Evolutionary conservation across 306 rosid species (phyloP).

Genomic region (Quercus rubra): DNA sequence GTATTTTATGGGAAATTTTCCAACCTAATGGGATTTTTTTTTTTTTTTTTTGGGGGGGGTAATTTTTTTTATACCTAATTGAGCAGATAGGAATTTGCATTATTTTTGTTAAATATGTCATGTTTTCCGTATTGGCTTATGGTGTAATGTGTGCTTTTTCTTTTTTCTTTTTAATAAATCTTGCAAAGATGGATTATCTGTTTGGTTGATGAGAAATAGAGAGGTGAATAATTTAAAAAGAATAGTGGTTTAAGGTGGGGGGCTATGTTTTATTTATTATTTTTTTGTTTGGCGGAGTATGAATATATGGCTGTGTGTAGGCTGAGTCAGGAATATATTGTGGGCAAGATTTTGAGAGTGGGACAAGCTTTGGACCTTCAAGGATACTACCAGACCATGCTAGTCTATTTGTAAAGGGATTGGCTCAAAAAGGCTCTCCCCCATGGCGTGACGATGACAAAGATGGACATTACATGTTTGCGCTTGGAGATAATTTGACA

Average conservation of each 20-base stretch:
- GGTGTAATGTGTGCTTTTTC: constrained; percentile 5
- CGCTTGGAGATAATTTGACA: constrained; percentile 95
- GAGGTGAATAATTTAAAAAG: background rate
- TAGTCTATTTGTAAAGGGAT: constrained; percentile 60
- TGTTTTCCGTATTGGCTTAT: background rate
- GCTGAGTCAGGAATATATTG: constrained; percentile 42
- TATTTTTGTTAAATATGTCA: background rate
- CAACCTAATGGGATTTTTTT: background rate
- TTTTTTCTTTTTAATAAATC: background rate
- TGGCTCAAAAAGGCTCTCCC: constrained; percentile 93
- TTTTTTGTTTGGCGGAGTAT: constrained; percentile 39
- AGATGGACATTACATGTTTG: constrained; percentile 99
- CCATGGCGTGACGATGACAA: constrained; percentile 99
- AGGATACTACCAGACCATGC: constrained; percentile 45
- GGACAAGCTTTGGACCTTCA: constrained; percentile 45
- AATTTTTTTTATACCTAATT: no score
- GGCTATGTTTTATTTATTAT: constrained; percentile 10
- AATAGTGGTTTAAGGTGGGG: constrained; percentile 11
- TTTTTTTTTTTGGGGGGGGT: no score
- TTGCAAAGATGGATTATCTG: constrained; percentile 9
- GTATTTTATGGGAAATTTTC: background rate
- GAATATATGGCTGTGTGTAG: constrained; percentile 55
- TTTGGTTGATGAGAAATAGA: constrained; percentile 13
- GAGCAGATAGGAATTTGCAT: background rate
- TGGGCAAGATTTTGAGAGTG: constrained; percentile 49